Evolutionary conservation across 768 basidiomycete species (phyloP).

Genomic region (Mycena kentingensis): DNA sequence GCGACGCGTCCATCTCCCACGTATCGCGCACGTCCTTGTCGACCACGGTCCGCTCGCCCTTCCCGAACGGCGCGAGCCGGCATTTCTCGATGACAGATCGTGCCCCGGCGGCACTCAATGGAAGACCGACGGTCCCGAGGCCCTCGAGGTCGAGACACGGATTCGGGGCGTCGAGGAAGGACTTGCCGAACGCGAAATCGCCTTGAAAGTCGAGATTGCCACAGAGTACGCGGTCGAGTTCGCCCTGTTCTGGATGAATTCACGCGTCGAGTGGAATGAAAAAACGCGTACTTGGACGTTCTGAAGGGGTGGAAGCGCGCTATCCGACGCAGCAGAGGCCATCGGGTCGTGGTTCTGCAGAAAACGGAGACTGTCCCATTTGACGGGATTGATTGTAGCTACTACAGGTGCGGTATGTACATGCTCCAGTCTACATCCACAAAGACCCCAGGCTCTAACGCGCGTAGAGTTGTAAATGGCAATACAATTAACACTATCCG

Average conservation of each 20-base stretch:
- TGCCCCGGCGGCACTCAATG: background rate
- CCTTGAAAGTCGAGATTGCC: conserved; percentile 6
- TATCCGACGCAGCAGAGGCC: no score
- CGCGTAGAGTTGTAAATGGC: conserved; percentile 12
- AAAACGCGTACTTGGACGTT: no score
- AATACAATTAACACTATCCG: conserved; percentile 17
- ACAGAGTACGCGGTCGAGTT: conserved; percentile 15
- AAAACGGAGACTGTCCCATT: no score
- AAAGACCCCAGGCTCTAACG: conserved; percentile 7
- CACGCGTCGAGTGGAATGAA: no score
- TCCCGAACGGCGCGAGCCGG: conserved; percentile 47
- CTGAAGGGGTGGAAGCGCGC: no score
- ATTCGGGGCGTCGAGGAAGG: conserved; percentile 6
- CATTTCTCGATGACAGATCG: conserved; percentile 29
- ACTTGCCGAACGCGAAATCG: background rate
- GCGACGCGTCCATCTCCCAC: conserved; percentile 49
- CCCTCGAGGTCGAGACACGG: conserved; percentile 9
- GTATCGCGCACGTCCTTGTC: conserved; percentile 49
- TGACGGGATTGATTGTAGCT: no score
- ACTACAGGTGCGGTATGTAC: conserved; percentile 24
- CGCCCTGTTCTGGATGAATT: no score
- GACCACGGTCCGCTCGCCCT: conserved; percentile 43
- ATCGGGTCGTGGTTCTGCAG: no score
- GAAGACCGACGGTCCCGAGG: background rate
- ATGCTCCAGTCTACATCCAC: conserved; percentile 21